Evolutionary conservation across 768 basidiomycete genomes (phyloP).

Genomic region (Serendipita sp.): DNA sequence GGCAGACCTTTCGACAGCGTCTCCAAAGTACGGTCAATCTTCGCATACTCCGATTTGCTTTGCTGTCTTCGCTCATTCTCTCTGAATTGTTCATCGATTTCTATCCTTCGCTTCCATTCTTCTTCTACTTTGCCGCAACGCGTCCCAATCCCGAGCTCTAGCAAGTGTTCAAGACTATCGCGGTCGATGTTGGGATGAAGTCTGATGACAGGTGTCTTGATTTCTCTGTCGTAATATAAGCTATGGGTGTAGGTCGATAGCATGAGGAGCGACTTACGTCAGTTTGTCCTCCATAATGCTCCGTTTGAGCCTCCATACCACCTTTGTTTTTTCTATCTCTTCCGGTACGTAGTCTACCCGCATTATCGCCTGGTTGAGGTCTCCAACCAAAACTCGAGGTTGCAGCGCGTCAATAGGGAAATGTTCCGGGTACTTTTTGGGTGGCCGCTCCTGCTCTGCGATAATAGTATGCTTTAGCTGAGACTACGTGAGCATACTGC

Average conservation of each 20-base stretch:
- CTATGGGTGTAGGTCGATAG: background rate
- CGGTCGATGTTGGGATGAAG: background rate
- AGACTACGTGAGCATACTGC: background rate
- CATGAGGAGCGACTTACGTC: background rate
- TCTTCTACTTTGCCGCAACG: background rate
- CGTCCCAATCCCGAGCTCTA: background rate
- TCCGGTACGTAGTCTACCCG: constrained; percentile 15
- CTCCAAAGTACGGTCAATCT: background rate
- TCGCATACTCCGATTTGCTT: background rate
- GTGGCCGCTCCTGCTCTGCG: background rate
- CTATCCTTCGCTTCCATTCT: background rate
- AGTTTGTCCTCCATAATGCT: background rate
- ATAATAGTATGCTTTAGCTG: background rate
- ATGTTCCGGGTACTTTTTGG: background rate
- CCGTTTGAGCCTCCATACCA: background rate
- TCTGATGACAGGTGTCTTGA: background rate
- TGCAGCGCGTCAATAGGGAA: constrained; percentile 1
- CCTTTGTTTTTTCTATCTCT: too few relatives aligned
- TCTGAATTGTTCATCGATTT: background rate
- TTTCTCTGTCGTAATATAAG: background rate
- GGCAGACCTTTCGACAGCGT: background rate
- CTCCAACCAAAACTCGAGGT: constrained; percentile 24
- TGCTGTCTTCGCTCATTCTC: background rate
- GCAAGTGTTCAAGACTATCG: background rate
- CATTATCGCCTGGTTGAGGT: constrained; percentile 26